A percentile compares a stretch with the other conserved stretches of the same genome.
phyloP scores from a whole-genome alignment of 1,284 basidiomycete species.

The Ustilago tritici region DNA sequence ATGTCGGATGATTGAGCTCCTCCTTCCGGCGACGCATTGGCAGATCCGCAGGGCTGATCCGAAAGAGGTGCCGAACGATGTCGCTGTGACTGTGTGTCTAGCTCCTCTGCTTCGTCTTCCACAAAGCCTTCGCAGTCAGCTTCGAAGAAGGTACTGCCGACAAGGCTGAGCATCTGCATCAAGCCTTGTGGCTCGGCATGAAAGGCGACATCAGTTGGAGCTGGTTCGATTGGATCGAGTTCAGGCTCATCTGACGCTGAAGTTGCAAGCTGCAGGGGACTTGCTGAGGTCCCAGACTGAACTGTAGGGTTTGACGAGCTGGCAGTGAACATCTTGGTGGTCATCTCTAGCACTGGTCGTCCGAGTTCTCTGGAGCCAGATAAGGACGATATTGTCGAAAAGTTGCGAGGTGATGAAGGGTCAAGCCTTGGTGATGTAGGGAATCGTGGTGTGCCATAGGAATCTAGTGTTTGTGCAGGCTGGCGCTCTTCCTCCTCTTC shows the following conservation, averaged over 20 bases:
- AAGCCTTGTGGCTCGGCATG: constrained; percentile 53
- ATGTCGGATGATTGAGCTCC: background rate
- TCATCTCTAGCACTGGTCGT: constrained; percentile 26
- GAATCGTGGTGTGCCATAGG: constrained; percentile 28
- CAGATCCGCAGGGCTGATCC: background rate
- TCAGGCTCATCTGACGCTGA: background rate
- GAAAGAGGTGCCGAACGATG: background rate
- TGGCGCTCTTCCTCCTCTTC: background rate
- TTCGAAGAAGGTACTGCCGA: constrained; percentile 60
- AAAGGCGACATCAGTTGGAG: constrained; percentile 19
- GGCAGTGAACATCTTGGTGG: constrained; percentile 18
- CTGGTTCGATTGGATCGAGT: background rate
- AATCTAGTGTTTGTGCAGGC: constrained; percentile 9
- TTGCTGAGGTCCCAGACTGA: background rate
- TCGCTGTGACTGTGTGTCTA: background rate
- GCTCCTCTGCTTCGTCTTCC: constrained; percentile 40
- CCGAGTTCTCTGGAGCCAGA: constrained; percentile 42
- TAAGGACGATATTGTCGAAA: constrained; percentile 48
- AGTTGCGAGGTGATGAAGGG: constrained; percentile 42
- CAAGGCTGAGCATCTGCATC: constrained; percentile 64
- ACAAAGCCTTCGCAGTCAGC: constrained; percentile 50
- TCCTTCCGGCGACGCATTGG: background rate
- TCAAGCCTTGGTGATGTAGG: constrained; percentile 44
- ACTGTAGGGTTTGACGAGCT: constrained; percentile 3
- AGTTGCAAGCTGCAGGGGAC: background rate